Percentiles rank a stretch among this genome's conserved stretches.
phyloP scores from a whole-genome alignment of 768 basidiomycete genomes.

The Leccinum ochraceum region DNA sequence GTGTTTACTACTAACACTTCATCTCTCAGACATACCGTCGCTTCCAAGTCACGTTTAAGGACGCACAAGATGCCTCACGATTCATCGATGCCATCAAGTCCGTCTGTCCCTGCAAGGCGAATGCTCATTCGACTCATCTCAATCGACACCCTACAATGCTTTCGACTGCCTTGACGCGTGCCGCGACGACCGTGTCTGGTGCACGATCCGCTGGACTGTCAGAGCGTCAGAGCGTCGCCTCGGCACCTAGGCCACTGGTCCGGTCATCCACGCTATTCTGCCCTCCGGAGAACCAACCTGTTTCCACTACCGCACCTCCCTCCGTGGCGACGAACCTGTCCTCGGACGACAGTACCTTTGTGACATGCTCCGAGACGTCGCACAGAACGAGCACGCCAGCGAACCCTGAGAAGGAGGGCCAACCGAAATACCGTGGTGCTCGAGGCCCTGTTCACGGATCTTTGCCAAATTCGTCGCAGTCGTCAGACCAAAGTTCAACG shows the following conservation, averaged over 20 bases:
- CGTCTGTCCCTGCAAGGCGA: conserved; percentile 76
- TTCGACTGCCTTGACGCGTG: conserved; percentile 16
- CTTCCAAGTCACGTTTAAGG: conserved; percentile 72
- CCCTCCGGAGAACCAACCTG: not conserved
- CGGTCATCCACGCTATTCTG: conserved; percentile 3
- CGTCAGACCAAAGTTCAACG: conserved; percentile 24
- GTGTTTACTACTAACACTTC: conserved; percentile 7
- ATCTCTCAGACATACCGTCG: conserved; percentile 63
- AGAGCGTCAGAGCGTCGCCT: conserved; percentile 8
- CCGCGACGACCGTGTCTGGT: conserved; percentile 14
- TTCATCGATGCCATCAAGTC: conserved; percentile 64
- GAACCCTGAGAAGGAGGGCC: not conserved
- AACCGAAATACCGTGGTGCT: conserved; percentile 3
- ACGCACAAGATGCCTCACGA: conserved; percentile 47
- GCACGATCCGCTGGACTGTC: not conserved
- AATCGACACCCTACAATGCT: conserved; percentile 20
- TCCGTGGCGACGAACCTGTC: conserved; percentile 15
- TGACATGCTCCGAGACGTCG: conserved; percentile 30
- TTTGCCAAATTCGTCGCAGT: conserved; percentile 36
- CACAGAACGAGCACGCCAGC: conserved; percentile 6
- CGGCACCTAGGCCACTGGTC: not conserved
- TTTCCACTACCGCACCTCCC: conserved; percentile 8
- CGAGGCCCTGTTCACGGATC: conserved; percentile 16
- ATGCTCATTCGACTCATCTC: conserved; percentile 35
- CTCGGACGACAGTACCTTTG: conserved; percentile 31